A percentile compares a stretch with the other conserved stretches of the same genome.
These are phyloP conservation scores for Chlorociboria aeruginascens DNA, from an alignment of 495 filamentous ascomycete genomes.

Conservation along the genomic window DNA sequence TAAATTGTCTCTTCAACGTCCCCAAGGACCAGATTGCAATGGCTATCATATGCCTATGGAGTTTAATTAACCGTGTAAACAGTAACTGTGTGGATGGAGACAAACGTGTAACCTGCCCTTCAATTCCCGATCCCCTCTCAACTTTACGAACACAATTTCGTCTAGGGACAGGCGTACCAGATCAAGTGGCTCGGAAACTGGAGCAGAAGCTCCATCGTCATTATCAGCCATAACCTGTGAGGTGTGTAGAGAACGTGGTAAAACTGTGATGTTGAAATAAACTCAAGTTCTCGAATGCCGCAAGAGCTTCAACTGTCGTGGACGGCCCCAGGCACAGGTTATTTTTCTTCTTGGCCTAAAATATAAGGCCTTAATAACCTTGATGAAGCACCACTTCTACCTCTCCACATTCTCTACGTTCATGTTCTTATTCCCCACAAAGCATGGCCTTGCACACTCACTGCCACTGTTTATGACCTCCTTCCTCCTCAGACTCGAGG, in stretches of 20 bases:
- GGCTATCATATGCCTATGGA: conserved; percentile 85
- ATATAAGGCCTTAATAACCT: no score
- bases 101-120: conserved; percentile 88
- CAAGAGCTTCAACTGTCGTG: neutral
- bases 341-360: neutral
- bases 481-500: conserved; percentile 14
- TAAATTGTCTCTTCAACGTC: conserved; percentile 98
- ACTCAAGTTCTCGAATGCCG: neutral
- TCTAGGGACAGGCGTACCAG: conserved; percentile 88
- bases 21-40: conserved; percentile 96
- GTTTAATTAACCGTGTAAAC: neutral
- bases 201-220: conserved; percentile 47
- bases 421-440: no score
- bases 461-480: conserved; percentile 8
- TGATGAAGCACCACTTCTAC: neutral
- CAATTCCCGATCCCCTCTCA: conserved; percentile 88
- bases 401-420: no score
- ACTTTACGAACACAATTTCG: conserved; percentile 93
- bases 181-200: conserved; percentile 83
- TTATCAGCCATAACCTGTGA: conserved; percentile 51
- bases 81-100: conserved; percentile 1
- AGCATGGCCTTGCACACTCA: no score
- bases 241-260: neutral
- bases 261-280: neutral
- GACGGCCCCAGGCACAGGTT: neutral